These are phyloP conservation scores for Nicotiana knightiana DNA, from an alignment of 257 asterid species.

Conservation along the genomic window DNA sequence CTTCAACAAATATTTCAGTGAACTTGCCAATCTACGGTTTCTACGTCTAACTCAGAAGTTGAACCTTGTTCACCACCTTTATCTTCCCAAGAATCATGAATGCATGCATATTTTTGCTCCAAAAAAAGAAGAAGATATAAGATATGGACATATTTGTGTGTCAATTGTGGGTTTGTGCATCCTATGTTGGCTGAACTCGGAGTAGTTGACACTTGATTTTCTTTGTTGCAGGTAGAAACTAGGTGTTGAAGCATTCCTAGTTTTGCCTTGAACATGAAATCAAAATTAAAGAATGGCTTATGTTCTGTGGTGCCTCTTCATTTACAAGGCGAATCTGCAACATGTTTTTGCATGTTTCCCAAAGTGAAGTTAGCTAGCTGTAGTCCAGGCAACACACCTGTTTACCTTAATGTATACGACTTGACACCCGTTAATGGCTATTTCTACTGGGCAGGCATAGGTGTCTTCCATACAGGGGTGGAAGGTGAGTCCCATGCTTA, in stretches of 20 bases:
- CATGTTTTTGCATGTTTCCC: slow-evolving; percentile 50
- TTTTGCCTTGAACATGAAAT: slow-evolving; percentile 46
- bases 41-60: background rate
- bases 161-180: background rate
- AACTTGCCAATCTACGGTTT: background rate
- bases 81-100: background rate
- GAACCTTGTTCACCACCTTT: background rate
- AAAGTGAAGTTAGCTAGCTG: slow-evolving; percentile 36
- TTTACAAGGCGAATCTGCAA: slow-evolving; percentile 34
- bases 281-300: slow-evolving; percentile 37
- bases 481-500: slow-evolving; percentile 46
- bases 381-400: slow-evolving; percentile 44
- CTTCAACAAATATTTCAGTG: background rate
- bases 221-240: slow-evolving; percentile 35
- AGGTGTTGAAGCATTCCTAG: slow-evolving; percentile 25
- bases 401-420: slow-evolving; percentile 80
- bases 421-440: slow-evolving; percentile 67
- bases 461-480: slow-evolving; percentile 85
- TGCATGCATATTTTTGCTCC: background rate
- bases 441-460: slow-evolving; percentile 85
- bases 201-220: slow-evolving; percentile 12
- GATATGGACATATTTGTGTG: background rate
- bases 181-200: background rate
- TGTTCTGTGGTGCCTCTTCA: slow-evolving; percentile 51
- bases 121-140: background rate